A percentile compares a stretch with the other conserved stretches of the same genome.
These are phyloP conservation scores for Fusarium chaquense DNA, from an alignment of 2,329 filamentous ascomycete genomes.

Conservation along the genomic window DNA sequence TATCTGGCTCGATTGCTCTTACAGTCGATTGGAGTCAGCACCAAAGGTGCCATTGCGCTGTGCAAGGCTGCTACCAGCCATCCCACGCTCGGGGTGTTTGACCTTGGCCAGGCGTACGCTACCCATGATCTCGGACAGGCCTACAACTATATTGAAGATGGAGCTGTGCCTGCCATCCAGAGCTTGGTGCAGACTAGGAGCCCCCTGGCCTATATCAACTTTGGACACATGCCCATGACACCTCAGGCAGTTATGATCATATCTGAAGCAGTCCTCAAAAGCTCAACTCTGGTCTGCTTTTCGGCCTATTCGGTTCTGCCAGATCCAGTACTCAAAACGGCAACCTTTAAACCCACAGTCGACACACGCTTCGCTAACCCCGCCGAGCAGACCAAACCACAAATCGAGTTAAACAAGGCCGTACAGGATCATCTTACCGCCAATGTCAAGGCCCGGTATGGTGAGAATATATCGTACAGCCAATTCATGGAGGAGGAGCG, in stretches of 20 bases:
- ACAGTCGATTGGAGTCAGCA: constrained; percentile 59
- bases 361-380: constrained; percentile 45
- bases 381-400: constrained; percentile 37
- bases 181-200: constrained; percentile 51
- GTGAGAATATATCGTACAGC: constrained; percentile 48
- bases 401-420: constrained; percentile 48
- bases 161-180: constrained; percentile 50
- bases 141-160: constrained; percentile 62
- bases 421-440: constrained; percentile 49
- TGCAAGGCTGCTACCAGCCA: constrained; percentile 54
- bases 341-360: constrained; percentile 50
- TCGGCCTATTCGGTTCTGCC: constrained; percentile 54
- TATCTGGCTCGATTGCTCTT: constrained; percentile 55
- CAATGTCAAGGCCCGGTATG: constrained; percentile 51
- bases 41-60: constrained; percentile 54
- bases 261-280: constrained; percentile 48
- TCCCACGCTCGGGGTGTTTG: constrained; percentile 54
- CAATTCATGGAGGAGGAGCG: constrained; percentile 54
- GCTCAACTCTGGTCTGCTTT: constrained; percentile 54
- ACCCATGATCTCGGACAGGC: constrained; percentile 59
- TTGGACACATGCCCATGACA: constrained; percentile 55
- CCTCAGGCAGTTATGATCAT: constrained; percentile 48
- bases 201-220: constrained; percentile 57
- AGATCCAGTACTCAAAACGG: constrained; percentile 36
- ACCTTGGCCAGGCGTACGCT: constrained; percentile 61